Evolutionary conservation across 305 asterid species (phyloP).

Genomic region (Andrographis paniculata): DNA sequence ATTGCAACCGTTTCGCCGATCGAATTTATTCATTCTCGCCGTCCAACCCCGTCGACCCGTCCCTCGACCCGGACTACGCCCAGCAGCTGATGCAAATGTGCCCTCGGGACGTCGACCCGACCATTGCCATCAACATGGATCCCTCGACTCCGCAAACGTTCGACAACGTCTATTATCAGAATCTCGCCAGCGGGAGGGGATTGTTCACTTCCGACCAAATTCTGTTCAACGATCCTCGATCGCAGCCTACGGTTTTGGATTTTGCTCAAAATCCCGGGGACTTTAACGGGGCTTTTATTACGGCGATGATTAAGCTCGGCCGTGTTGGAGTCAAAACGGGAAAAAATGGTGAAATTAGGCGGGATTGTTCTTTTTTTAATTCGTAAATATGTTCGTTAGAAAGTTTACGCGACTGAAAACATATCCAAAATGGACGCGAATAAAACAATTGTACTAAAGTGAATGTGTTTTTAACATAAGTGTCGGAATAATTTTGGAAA

Average conservation of each 20-base stretch:
- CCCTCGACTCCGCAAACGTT: conserved; percentile 48
- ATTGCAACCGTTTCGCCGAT: conserved; percentile 53
- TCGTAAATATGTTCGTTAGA: not conserved
- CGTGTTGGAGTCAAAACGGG: conserved; percentile 65
- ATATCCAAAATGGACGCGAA: too few relatives aligned
- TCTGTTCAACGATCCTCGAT: conserved; percentile 37
- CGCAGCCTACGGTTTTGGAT: conserved; percentile 33
- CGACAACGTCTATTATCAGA: conserved; percentile 54
- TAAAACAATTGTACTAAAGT: too few relatives aligned
- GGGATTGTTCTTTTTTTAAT: conserved; percentile 51
- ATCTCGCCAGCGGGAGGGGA: conserved; percentile 53
- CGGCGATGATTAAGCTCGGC: conserved; percentile 70
- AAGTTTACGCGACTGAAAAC: too few relatives aligned
- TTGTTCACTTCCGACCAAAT: conserved; percentile 68
- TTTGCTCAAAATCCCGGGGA: conserved; percentile 39
- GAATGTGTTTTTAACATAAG: too few relatives aligned
- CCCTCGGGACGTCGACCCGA: conserved; percentile 47
- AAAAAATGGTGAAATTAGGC: conserved; percentile 47
- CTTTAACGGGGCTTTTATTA: conserved; percentile 42
- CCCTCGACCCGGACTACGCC: conserved; percentile 47
- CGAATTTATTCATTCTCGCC: conserved; percentile 47
- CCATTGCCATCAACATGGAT: conserved; percentile 45
- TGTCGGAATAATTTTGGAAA: too few relatives aligned
- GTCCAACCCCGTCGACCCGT: conserved; percentile 50
- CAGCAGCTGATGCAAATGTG: conserved; percentile 45